These are phyloP conservation scores for Citrullus amarus DNA, from an alignment of 306 rosid genomes.

Conservation along the genomic window DNA sequence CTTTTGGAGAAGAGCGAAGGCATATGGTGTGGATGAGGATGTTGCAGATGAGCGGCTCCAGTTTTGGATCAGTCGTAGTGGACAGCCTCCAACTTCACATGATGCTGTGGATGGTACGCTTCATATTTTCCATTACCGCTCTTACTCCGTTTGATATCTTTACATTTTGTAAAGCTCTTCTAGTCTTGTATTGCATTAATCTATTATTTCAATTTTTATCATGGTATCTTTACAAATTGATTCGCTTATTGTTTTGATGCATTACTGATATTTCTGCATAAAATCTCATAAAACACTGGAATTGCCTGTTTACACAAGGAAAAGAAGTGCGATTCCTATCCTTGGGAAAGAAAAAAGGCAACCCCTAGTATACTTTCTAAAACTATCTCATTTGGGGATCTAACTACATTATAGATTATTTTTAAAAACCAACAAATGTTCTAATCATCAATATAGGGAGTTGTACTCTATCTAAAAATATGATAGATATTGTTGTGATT, in stretches of 20 bases:
- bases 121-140: constrained; percentile 15
- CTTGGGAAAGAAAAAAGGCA: not conserved
- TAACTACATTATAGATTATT: not conserved
- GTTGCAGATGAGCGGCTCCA: constrained; percentile 82
- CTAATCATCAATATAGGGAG: not conserved
- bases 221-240: not conserved
- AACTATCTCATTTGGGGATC: not conserved
- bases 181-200: not conserved
- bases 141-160: not conserved
- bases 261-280: not conserved
- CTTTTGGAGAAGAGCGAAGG: constrained; percentile 93
- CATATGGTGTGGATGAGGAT: constrained; percentile 81
- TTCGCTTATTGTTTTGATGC: not conserved
- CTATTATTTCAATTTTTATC: not conserved
- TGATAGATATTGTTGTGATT: not conserved
- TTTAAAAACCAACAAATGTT: not conserved
- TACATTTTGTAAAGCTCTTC: not conserved
- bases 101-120: constrained; percentile 85
- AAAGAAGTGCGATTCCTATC: not conserved
- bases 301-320: not conserved
- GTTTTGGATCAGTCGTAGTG: constrained; percentile 67
- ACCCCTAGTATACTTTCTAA: not conserved
- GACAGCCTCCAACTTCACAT: constrained; percentile 74
- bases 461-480: not conserved
- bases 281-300: not conserved